A percentile compares a stretch with the other conserved stretches of the same genome.
These are phyloP conservation scores for Vaccinium vitisidaea DNA, from an alignment of 148 eudicot species.

Conservation along the genomic window DNA sequence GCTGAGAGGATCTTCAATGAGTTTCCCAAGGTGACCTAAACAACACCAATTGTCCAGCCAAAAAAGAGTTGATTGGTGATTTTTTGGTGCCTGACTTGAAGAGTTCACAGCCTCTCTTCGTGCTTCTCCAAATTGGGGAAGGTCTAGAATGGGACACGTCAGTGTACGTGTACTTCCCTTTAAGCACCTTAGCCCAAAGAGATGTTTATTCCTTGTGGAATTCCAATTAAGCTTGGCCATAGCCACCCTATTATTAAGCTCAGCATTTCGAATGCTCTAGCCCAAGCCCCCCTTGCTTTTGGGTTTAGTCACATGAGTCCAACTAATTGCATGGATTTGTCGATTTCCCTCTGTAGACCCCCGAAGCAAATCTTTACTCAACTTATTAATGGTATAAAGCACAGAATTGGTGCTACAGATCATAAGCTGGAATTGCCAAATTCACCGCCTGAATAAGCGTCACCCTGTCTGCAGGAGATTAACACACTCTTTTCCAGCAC, in stretches of 20 bases:
- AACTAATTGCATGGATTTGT: not conserved
- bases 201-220: not conserved
- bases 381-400: not conserved
- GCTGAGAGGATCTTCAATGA: not conserved
- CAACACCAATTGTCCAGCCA: not conserved
- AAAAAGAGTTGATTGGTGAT: not conserved
- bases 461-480: not conserved
- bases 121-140: not conserved
- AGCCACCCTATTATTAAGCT: not conserved
- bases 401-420: not conserved
- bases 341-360: not conserved
- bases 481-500: not conserved
- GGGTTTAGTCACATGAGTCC: not conserved
- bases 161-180: not conserved
- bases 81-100: constrained; percentile 3
- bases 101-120: not conserved
- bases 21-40: not conserved
- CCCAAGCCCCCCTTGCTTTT: not conserved
- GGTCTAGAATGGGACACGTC: not conserved
- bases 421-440: not conserved
- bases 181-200: not conserved
- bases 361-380: not conserved
- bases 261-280: not conserved
- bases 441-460: not conserved
- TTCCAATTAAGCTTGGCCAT: not conserved